Percentiles rank a stretch among this genome's conserved stretches.
Evolutionary conservation across 176 grass and related monocot species (phyloP).

Genomic region (Puccinellia tenuiflora): DNA sequence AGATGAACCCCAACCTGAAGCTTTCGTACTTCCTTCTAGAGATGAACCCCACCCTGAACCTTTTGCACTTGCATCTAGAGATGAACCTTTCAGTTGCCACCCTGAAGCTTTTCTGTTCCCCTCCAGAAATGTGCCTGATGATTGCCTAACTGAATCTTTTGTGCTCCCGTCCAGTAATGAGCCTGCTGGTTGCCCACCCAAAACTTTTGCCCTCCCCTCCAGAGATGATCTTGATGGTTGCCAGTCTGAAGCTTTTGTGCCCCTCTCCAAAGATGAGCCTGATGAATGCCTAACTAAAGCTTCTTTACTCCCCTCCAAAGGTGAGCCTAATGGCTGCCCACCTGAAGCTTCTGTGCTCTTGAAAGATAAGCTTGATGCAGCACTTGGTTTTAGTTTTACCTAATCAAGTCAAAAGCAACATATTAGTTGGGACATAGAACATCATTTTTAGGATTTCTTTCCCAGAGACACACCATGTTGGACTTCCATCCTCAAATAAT

Average conservation of each 20-base stretch:
- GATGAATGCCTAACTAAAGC: neutral
- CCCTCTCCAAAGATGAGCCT: neutral
- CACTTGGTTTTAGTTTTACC: conserved; percentile 34
- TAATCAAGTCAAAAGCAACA: conserved; percentile 8
- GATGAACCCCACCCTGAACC: conserved; percentile 9
- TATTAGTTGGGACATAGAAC: conserved; percentile 6
- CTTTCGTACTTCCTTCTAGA: neutral
- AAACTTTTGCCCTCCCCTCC: neutral
- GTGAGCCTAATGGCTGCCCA: neutral
- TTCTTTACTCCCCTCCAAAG: neutral
- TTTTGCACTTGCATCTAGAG: neutral
- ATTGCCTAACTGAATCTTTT: too few species aligned
- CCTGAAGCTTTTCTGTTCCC: neutral
- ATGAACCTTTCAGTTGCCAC: neutral
- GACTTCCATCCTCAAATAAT: conserved; percentile 14
- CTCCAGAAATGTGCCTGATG: too few species aligned
- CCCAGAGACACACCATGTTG: neutral
- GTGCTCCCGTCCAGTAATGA: neutral
- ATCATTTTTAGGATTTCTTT: conserved; percentile 5
- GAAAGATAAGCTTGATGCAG: neutral
- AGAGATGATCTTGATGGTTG: neutral
- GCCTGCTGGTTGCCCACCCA: neutral
- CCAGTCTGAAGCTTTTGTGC: neutral
- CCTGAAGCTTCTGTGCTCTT: conserved; percentile 15
- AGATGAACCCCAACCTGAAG: conserved; percentile 18